Percentiles rank a stretch among this genome's conserved stretches.
Conservation (phyloP, 805 yeast genomes). For the Candida maesae region DNA sequence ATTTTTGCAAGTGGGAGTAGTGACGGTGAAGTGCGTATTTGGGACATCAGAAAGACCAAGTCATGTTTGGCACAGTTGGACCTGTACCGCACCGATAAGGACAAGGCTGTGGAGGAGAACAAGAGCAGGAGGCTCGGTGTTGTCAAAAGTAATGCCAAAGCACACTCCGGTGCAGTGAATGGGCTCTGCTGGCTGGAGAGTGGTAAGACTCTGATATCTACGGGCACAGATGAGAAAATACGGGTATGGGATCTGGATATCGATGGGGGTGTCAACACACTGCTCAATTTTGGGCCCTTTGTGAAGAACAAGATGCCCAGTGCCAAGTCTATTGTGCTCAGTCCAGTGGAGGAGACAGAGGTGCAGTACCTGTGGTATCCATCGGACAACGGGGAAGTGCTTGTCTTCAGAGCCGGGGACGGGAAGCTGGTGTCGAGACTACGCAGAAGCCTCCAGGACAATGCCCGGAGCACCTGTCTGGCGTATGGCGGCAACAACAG, state of each 20-base stretch:
- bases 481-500: slow-evolving; percentile 43
- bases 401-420: slow-evolving; percentile 52
- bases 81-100: slow-evolving; percentile 40
- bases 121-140: slow-evolving; percentile 22
- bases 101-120: slow-evolving; percentile 17
- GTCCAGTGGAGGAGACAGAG: slow-evolving; percentile 46
- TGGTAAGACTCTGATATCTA: slow-evolving; percentile 59
- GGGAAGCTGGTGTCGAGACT: slow-evolving; percentile 62
- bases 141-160: slow-evolving; percentile 35
- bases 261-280: slow-evolving; percentile 49
- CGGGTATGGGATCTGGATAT: slow-evolving; percentile 71
- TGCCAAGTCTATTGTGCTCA: slow-evolving; percentile 27
- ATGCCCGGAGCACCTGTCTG: slow-evolving; percentile 47
- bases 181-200: slow-evolving; percentile 70
- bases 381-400: slow-evolving; percentile 69
- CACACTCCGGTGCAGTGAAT: slow-evolving; percentile 77
- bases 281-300: slow-evolving; percentile 74
- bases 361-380: slow-evolving; percentile 63
- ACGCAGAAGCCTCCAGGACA: slow-evolving; percentile 39
- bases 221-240: slow-evolving; percentile 79
- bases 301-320: slow-evolving; percentile 55
- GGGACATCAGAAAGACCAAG: slow-evolving; percentile 78
- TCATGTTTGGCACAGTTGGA: slow-evolving; percentile 65
- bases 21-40: slow-evolving; percentile 74
- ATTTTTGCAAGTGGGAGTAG: slow-evolving; percentile 75